Base-by-base conservation (phyloP, 169 alveolate genomes). In the Plasmodium relictum region DNA sequence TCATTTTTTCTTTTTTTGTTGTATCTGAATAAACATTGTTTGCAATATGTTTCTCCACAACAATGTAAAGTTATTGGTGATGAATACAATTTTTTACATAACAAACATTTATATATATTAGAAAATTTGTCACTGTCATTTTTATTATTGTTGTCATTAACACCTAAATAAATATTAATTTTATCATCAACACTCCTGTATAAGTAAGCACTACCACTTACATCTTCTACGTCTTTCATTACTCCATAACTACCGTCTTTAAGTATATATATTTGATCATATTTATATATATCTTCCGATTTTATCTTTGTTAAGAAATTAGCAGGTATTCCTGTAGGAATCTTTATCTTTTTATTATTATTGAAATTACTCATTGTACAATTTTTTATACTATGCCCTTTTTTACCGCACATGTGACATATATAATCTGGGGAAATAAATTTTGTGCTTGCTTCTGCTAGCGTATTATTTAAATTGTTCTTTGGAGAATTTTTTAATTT, bases 241-340 rank as follows among this genome's bases (percentile, higher is more conserved):
- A 95, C 94, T 6, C 97, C 97, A 88, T 94, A 95, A 31, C 96
- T 83, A 7, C 97, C 97, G 62, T 94, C 97, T 69, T 92, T 94
- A 18, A 94, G 73, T 16, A 86, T 90, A 74, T 94, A 94, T 59
- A 94, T 94, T 74, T 94, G 97, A 52, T 89, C 96, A 92, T 92
- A 95, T 85, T 93, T 95, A 83, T 71, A 80, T 50, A 92, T 95
- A 66, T 95, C 97, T 45, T 93, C 95, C 59, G 91, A 74, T 68
- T 80, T 88, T 50, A 95, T 95, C 24, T 95, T 92, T 20, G 94
- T 90, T 0, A 95, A 63, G 68, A 95, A 95, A 73, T 95, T 95
- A n/a, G 93, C 91, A 0, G 97, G 97, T 5, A 95, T 95, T 39
- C 97, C 97, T n/a, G 97, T 95, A 7, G 97, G 96, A 4, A 96